These are phyloP conservation scores for Colletotrichum cereale DNA, from an alignment of 2,329 filamentous ascomycete genomes.

Conservation along the genomic window DNA sequence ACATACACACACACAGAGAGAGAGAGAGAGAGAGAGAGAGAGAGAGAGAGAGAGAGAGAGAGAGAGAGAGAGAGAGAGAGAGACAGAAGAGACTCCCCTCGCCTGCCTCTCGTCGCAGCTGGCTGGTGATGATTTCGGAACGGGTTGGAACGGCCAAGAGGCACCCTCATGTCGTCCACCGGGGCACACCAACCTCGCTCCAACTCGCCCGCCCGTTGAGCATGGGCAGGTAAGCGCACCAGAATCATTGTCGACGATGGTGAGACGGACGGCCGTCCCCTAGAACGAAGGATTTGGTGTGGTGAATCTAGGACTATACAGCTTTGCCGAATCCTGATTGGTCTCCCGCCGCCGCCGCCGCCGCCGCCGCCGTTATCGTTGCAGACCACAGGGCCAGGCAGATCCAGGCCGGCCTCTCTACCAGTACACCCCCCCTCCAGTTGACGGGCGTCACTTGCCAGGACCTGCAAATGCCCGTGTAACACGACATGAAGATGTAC, in stretches of 20 bases:
- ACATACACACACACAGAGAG: no score
- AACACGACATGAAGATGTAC: constrained; percentile 1
- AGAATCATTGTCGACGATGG: background rate
- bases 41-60: background rate
- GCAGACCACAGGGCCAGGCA: background rate
- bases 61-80: background rate
- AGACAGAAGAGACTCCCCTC: background rate
- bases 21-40: background rate
- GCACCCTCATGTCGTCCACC: background rate
- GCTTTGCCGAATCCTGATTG: background rate
- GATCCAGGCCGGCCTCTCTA: background rate
- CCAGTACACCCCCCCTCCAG: background rate
- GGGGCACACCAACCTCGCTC: background rate
- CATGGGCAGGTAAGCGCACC: background rate
- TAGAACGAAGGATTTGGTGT: background rate
- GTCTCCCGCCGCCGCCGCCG: background rate
- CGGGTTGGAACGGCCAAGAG: background rate
- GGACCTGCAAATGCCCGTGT: constrained; percentile 12
- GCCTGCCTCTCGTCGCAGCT: background rate
- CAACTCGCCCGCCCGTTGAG: background rate
- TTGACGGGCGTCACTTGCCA: background rate
- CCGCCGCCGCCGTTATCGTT: background rate
- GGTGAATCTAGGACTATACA: background rate
- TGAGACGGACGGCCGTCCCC: background rate
- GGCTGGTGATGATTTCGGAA: background rate